phyloP scores from a whole-genome alignment of 257 asterid genomes.

The Striga asiatica region DNA sequence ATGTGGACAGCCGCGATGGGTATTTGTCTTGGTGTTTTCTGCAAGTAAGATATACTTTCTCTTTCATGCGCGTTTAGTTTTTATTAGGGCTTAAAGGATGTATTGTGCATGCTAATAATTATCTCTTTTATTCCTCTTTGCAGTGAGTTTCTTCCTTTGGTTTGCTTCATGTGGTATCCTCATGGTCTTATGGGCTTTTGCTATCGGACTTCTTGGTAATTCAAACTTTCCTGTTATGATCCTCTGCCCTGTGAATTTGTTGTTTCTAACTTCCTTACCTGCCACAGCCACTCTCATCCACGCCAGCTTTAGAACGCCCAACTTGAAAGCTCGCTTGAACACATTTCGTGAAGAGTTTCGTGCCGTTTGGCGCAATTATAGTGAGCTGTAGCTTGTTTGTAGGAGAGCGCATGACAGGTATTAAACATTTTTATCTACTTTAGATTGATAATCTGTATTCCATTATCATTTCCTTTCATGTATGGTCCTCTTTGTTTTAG shows the following conservation, averaged over 20 bases:
- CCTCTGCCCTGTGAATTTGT: slow-evolving; percentile 2
- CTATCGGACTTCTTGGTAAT: slow-evolving; percentile 67
- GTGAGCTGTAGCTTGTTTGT: slow-evolving; percentile 52
- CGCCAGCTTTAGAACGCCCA: slow-evolving; percentile 93
- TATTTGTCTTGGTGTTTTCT: slow-evolving; percentile 53
- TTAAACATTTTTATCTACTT: slow-evolving; percentile 4
- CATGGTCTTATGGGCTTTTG: slow-evolving; percentile 54
- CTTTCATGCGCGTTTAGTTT: neutral
- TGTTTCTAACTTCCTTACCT: slow-evolving; percentile 11
- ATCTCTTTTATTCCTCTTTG: slow-evolving; percentile 6
- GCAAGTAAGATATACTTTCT: slow-evolving; percentile 24
- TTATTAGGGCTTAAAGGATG: slow-evolving; percentile 1
- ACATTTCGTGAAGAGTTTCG: slow-evolving; percentile 96
- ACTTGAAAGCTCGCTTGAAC: slow-evolving; percentile 88
- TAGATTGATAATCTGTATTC: neutral
- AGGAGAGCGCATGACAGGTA: slow-evolving; percentile 21
- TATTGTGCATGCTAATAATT: neutral
- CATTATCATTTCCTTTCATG: neutral
- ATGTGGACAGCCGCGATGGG: slow-evolving; percentile 92
- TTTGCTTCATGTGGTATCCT: slow-evolving; percentile 70
- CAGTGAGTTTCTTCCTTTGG: slow-evolving; percentile 82
- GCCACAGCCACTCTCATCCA: slow-evolving; percentile 63
- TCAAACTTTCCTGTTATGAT: neutral
- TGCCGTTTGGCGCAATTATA: slow-evolving; percentile 94
- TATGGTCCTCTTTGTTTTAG: neutral